A percentile compares a stretch with the other conserved stretches of the same genome.
Conservation (phyloP, 345 rosid genomes). For the Populus alba region DNA sequence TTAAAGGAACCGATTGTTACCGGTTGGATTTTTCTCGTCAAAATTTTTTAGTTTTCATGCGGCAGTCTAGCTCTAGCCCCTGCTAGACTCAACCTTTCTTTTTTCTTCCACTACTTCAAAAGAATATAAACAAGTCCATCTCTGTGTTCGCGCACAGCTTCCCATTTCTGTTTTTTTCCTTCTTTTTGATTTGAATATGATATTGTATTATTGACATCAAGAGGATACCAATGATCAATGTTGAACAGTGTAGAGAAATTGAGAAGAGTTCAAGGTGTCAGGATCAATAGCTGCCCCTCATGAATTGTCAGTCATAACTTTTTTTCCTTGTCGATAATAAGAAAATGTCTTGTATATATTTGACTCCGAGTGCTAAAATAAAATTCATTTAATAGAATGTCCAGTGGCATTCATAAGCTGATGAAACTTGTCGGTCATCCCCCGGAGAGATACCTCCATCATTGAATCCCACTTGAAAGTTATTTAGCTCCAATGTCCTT, state of each 20-base stretch:
- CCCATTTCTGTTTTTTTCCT: too few relatives aligned
- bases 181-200: background rate
- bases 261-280: background rate
- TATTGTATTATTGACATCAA: background rate
- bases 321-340: background rate
- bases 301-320: background rate
- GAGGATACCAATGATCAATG: background rate
- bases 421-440: slow-evolving; percentile 15
- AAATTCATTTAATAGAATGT: background rate
- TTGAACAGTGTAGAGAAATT: background rate
- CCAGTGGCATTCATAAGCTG: slow-evolving; percentile 8
- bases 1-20: too few relatives aligned
- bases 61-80: too few relatives aligned
- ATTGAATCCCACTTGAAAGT: background rate
- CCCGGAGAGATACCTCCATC: background rate
- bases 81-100: too few relatives aligned
- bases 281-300: background rate
- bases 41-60: too few relatives aligned
- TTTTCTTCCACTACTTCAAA: too few relatives aligned
- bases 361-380: background rate
- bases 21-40: too few relatives aligned
- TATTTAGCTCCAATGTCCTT: background rate
- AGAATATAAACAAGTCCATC: too few relatives aligned
- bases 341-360: background rate
- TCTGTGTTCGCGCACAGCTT: too few relatives aligned